phyloP scores from a whole-genome alignment of 2,329 filamentous ascomycete genomes.

The Zymoseptoria brevis region DNA sequence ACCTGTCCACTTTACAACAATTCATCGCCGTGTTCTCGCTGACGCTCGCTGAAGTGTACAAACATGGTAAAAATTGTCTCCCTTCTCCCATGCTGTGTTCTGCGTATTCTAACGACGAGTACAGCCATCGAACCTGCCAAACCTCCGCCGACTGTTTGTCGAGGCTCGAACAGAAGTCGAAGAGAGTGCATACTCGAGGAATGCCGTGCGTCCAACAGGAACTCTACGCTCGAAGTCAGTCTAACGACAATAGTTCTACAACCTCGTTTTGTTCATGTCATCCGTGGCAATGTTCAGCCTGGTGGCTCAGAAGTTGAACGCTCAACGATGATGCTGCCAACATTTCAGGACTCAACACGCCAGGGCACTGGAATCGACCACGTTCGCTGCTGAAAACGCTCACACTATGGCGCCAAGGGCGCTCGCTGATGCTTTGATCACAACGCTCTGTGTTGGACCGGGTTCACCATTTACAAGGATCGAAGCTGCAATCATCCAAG shows the following conservation, averaged over 20 bases:
- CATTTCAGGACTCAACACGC: not conserved
- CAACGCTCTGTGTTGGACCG: not conserved
- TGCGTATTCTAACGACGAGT: not conserved
- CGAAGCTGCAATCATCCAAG: too few relatives aligned
- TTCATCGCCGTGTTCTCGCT: not conserved
- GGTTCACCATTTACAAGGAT: not conserved
- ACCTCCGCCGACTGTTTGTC: slow-evolving; percentile 91
- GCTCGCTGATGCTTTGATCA: not conserved
- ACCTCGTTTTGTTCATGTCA: slow-evolving; percentile 91
- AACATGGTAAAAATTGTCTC: not conserved
- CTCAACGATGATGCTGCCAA: slow-evolving; percentile 18
- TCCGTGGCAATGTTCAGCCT: slow-evolving; percentile 92
- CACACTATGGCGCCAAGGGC: not conserved
- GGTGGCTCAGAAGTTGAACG: slow-evolving; percentile 74
- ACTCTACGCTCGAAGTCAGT: not conserved
- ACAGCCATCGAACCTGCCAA: slow-evolving; percentile 70
- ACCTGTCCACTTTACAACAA: not conserved
- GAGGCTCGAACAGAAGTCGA: slow-evolving; percentile 88
- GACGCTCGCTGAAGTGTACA: not conserved
- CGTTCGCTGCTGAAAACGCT: not conserved
- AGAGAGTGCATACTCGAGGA: slow-evolving; percentile 88
- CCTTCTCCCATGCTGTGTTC: not conserved
- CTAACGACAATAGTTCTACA: slow-evolving; percentile 68
- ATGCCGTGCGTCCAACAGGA: slow-evolving; percentile 58
- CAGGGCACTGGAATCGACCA: too few relatives aligned